These are phyloP conservation scores for Protea cynaroides DNA, from an alignment of 164 flowering plant species.

Conservation along the genomic window DNA sequence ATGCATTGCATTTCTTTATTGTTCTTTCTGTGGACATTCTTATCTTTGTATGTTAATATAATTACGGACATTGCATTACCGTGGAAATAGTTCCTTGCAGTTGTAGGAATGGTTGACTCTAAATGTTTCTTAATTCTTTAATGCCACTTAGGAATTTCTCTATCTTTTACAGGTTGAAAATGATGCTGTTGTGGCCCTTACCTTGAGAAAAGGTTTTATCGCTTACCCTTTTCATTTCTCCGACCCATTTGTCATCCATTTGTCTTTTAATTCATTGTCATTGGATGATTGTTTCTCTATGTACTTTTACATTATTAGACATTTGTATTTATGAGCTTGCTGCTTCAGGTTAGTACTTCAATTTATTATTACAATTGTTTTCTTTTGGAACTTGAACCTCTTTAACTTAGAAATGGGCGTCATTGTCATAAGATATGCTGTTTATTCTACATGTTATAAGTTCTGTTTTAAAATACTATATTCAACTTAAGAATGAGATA, in stretches of 20 bases:
- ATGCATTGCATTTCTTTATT: neutral
- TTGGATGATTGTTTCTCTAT: no score
- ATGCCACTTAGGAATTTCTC: neutral
- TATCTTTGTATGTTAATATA: neutral
- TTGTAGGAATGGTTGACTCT: neutral
- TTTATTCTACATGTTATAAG: no score
- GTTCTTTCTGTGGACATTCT: neutral
- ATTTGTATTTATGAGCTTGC: no score
- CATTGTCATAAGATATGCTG: no score
- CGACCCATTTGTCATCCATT: neutral
- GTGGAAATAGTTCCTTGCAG: neutral
- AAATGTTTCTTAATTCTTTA: neutral
- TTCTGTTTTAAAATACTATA: no score
- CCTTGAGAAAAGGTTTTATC: slow-evolving; percentile 72
- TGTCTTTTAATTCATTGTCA: neutral
- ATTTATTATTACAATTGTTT: no score
- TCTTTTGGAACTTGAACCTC: no score
- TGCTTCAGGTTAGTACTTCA: no score
- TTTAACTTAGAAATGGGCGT: no score
- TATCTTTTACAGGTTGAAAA: slow-evolving; percentile 78
- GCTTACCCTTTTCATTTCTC: neutral
- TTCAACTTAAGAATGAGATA: no score
- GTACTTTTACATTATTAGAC: no score
- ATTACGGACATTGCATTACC: neutral
- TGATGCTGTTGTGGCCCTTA: slow-evolving; percentile 89